Base-by-base conservation (phyloP, 2,329 filamentous ascomycete species). In the Aspergillus sp. region DNA sequence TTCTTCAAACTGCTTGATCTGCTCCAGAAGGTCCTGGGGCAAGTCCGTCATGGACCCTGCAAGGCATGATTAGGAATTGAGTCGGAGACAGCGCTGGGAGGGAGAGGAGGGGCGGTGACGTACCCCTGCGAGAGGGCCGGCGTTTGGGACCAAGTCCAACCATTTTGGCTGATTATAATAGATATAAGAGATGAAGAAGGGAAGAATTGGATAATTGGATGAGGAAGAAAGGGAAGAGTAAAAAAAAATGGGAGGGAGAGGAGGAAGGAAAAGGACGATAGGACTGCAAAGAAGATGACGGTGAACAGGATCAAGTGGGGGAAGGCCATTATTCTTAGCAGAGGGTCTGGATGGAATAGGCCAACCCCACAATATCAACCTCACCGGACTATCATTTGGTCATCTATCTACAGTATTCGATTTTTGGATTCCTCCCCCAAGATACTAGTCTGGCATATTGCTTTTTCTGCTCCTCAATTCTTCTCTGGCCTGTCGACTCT, bases 21-120 rank as follows among this genome's bases (percentile, higher is more conserved):
- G 90, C 57, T 84, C 77, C 76, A 92, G 82, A 67, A 97, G 86
- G 79, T 92, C 89, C 81, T 92, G 91, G 66, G 94, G 93, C 78
- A 97, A 86, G 82, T 97, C 92, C 77, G 89, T 88, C 87, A 95
- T 92, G 66, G 93, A 96, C 76, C 92, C 93, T 96, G 50, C 47
- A 22, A 49, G 25, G 38, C 31, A 22, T 30, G 60, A 22, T 47
- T 66, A 55, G 46, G 50, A 51, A 48, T 50, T 41, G 52, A 54
- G 30, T 54, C 47, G 38, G 54, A 55, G 50, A 41, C 28, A 64
- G 25, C 54, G 34, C 49, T 23, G 23, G 51, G 28, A 49, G 41
- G 22, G 43, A 25, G 6, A 17, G 22, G 41, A 23, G 54, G 51
- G 15, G 45, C 19, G 47, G 61, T 64, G 61, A 85, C 87, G 77